phyloP scores from a whole-genome alignment of 1,139 yeast genomes.

The Geotrichum siamense region DNA sequence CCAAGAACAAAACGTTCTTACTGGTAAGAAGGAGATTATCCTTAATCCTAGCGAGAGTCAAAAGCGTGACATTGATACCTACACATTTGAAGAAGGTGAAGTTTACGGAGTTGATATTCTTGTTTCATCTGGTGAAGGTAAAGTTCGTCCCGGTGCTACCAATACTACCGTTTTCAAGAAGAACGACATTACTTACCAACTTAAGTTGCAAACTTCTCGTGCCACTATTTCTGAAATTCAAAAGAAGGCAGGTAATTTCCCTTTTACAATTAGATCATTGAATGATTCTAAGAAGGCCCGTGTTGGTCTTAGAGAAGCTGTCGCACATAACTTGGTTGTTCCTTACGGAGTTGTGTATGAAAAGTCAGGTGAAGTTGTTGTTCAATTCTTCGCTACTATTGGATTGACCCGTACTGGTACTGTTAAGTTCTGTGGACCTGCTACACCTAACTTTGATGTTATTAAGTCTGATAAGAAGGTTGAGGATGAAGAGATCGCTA shows the following conservation, averaged over 20 bases:
- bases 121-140: slow-evolving; percentile 62
- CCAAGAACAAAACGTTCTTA: slow-evolving; percentile 60
- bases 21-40: slow-evolving; percentile 72
- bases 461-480: slow-evolving; percentile 55
- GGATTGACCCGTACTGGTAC: slow-evolving; percentile 70
- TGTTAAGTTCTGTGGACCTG: slow-evolving; percentile 57
- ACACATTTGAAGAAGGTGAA: slow-evolving; percentile 66
- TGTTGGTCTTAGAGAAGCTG: slow-evolving; percentile 70
- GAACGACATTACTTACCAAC: slow-evolving; percentile 60
- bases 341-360: slow-evolving; percentile 67
- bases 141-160: slow-evolving; percentile 53
- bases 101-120: slow-evolving; percentile 73
- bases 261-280: slow-evolving; percentile 59
- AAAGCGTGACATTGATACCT: slow-evolving; percentile 55
- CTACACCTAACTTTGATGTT: slow-evolving; percentile 42
- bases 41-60: slow-evolving; percentile 68
- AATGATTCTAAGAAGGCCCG: slow-evolving; percentile 67
- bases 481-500: slow-evolving; percentile 46
- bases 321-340: slow-evolving; percentile 58
- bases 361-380: slow-evolving; percentile 60
- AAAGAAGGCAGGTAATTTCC: slow-evolving; percentile 62
- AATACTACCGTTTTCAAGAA: slow-evolving; percentile 69
- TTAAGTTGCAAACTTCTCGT: slow-evolving; percentile 69
- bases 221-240: slow-evolving; percentile 59
- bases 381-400: slow-evolving; percentile 70